Evolutionary conservation across 257 asterid genomes (phyloP).

Genomic region (Vinca minor): DNA sequence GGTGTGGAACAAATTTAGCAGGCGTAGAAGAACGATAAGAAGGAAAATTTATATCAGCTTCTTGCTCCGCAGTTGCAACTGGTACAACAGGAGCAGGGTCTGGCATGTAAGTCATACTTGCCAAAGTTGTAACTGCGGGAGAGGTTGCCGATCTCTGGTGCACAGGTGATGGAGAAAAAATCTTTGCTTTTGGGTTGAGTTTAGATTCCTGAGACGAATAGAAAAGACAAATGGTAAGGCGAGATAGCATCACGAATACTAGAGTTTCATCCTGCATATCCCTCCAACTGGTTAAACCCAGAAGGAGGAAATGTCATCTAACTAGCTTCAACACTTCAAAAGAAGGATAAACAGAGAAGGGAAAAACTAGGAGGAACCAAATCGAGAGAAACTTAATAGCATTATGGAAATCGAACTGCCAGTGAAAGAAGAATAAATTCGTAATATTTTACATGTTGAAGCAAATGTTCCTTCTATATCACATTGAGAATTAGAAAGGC

Average conservation of each 20-base stretch:
- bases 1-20: conserved; percentile 42
- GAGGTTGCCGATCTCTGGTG: conserved; percentile 43
- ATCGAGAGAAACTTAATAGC: neutral
- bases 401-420: neutral
- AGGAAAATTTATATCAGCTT: conserved; percentile 35
- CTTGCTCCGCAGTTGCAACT: conserved; percentile 40
- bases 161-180: conserved; percentile 56
- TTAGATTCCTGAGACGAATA: conserved; percentile 52
- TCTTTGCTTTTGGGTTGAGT: conserved; percentile 85
- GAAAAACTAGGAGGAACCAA: neutral
- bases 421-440: neutral
- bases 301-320: neutral
- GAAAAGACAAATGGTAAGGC: neutral
- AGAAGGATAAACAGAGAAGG: neutral
- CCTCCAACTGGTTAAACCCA: neutral
- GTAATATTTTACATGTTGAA: neutral
- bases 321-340: neutral
- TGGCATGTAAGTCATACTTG: conserved; percentile 34
- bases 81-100: conserved; percentile 34
- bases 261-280: neutral
- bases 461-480: neutral
- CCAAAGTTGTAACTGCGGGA: conserved; percentile 39
- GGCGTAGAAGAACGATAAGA: conserved; percentile 41
- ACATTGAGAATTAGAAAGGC: neutral
- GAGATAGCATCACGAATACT: neutral